Base-by-base conservation (phyloP, 2,329 filamentous ascomycete species). In the Calonectria naviculata region DNA sequence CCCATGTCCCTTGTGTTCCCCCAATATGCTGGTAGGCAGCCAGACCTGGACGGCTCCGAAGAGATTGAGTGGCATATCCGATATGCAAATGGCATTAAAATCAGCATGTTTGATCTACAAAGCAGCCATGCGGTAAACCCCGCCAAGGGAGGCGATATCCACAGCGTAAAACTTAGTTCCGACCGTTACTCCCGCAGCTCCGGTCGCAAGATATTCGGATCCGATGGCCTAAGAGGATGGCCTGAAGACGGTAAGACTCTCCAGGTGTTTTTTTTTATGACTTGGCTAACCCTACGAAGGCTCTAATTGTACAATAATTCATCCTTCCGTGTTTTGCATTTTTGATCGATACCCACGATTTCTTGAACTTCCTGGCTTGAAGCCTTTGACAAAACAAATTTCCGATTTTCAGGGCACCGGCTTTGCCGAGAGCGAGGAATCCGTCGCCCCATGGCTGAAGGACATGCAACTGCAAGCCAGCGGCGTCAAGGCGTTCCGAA, bases 51-150 rank as follows among this genome's bases (percentile, higher is more conserved):
- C 24, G 75, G 74, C 3, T 75, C 76, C 1, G 76, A 78, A 28
- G 76, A 78, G 12, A 78, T 78, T 2, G 75, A 78, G 41, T 78
- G 76, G 76, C 74, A 63, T 1, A 60, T 78, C 4, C 49, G 56
- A 10, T 78, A 75, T 26, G 64, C 67, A 0, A 78, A 78, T 3
- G 76, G 75, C 2, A 58, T 76, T 2, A 17, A 70, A 17, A 54
- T 56, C 42, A 78, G 75, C 67, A 78, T 78, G 76, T 78, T 78
- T 69, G 76, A 78, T 24, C 66, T 78, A 3, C 76, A 78, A 42
- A 75, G 71, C 19, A 60, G 69, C 0, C 76, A 78, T 17, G 47
- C 49, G 2, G 56, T 58, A 36, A 65, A 68, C 15, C 73, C 76
- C 0, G 29, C 34, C 0, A 31, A 56, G 2, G 67, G 69, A 1